Conservation (phyloP, 1,139 yeast genomes). For the Protomyces gravidus region DNA sequence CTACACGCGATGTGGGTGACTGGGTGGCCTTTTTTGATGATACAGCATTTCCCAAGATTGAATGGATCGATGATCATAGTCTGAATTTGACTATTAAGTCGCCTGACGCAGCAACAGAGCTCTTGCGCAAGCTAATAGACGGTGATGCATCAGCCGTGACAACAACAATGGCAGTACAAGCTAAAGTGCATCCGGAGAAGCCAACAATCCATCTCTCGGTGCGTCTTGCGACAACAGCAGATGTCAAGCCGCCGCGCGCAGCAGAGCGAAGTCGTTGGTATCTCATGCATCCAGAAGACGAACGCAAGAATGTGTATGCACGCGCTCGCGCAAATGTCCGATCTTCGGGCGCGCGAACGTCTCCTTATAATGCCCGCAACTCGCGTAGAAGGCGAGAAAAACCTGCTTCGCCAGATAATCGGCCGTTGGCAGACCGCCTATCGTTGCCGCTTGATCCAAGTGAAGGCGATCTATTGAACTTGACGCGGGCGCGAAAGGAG, state of each 20-base stretch:
- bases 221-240: slow-evolving; percentile 17
- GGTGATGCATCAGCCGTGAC: neutral
- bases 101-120: slow-evolving; percentile 6
- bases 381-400: neutral
- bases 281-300: slow-evolving; percentile 29
- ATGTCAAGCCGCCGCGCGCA: slow-evolving; percentile 27
- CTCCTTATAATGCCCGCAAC: neutral
- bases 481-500: neutral
- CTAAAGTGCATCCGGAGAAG: slow-evolving; percentile 22
- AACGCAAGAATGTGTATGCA: neutral
- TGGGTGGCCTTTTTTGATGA: slow-evolving; percentile 12
- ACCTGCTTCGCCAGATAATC: neutral
- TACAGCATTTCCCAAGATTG: slow-evolving; percentile 15
- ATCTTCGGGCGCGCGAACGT: neutral
- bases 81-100: slow-evolving; percentile 18
- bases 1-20: slow-evolving; percentile 23
- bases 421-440: neutral
- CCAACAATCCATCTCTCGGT: slow-evolving; percentile 12
- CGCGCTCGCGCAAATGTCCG: neutral
- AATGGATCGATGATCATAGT: slow-evolving; percentile 28
- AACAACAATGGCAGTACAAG: neutral
- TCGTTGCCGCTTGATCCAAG: neutral
- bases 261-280: slow-evolving; percentile 29
- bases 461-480: neutral
- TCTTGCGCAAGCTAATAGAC: neutral